Evolutionary conservation across 805 yeast species (phyloP).

Genomic region (Kregervanrija fluxuum): DNA sequence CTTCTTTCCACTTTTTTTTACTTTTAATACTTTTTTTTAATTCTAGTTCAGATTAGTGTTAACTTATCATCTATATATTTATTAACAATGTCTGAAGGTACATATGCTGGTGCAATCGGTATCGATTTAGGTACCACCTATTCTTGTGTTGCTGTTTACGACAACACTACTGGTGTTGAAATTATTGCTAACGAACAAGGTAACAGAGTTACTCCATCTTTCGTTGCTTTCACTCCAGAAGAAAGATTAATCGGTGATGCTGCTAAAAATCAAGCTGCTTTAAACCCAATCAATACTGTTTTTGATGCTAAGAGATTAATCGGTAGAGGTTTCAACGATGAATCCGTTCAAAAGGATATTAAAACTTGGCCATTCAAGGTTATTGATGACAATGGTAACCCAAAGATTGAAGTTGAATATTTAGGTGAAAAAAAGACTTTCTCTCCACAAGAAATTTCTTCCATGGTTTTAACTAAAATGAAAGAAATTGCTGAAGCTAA

Average conservation of each 20-base stretch:
- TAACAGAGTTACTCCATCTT: slow-evolving; percentile 79
- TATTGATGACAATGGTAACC: slow-evolving; percentile 56
- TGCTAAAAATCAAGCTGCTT: slow-evolving; percentile 78
- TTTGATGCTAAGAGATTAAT: slow-evolving; percentile 80
- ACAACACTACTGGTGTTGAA: slow-evolving; percentile 59
- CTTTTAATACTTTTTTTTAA: background rate
- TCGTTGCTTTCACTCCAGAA: slow-evolving; percentile 72
- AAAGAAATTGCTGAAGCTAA: slow-evolving; percentile 74
- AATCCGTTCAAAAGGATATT: slow-evolving; percentile 78
- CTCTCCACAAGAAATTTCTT: slow-evolving; percentile 70
- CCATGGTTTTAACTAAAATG: slow-evolving; percentile 78
- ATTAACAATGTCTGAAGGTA: slow-evolving; percentile 87
- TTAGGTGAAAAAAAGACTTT: slow-evolving; percentile 61
- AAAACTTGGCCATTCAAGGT: slow-evolving; percentile 85
- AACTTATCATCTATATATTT: slow-evolving; percentile 1
- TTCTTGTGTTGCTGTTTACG: slow-evolving; percentile 73
- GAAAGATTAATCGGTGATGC: slow-evolving; percentile 80
- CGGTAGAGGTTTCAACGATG: slow-evolving; percentile 72
- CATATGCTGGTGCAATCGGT: slow-evolving; percentile 99
- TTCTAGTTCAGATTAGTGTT: background rate
- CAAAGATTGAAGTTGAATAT: slow-evolving; percentile 64
- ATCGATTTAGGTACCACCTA: slow-evolving; percentile 91
- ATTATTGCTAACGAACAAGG: slow-evolving; percentile 80
- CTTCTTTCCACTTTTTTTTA: background rate
- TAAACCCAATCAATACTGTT: slow-evolving; percentile 70